Evolutionary conservation across 768 basidiomycete genomes (phyloP).

Genomic region (Cyclocybe cylindracea): DNA sequence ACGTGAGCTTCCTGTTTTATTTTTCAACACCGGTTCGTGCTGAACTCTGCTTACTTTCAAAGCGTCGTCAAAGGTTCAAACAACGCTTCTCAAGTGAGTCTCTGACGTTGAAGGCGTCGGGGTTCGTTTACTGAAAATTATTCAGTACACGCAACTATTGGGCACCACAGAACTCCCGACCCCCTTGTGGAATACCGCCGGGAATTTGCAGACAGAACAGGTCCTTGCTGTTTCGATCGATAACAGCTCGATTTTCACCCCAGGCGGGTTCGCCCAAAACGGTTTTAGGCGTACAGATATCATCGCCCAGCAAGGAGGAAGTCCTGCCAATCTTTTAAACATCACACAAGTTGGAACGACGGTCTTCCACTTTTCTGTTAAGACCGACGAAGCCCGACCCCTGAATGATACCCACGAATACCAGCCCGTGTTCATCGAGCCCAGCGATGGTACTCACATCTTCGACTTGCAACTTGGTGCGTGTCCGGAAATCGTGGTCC

Average conservation of each 20-base stretch:
- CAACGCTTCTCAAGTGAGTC: constrained; percentile 50
- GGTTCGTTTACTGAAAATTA: background rate
- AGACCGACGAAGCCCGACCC: constrained; percentile 28
- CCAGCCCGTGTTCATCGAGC: constrained; percentile 65
- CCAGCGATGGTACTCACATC: constrained; percentile 57
- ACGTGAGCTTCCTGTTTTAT: constrained; percentile 40
- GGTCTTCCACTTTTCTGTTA: constrained; percentile 53
- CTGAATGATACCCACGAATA: constrained; percentile 62
- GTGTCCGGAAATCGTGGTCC: constrained; percentile 4
- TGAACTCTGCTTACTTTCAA: background rate
- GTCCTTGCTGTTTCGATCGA: constrained; percentile 54
- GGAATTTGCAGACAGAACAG: constrained; percentile 43
- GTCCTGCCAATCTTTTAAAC: constrained; percentile 35
- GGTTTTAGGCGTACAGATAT: constrained; percentile 64
- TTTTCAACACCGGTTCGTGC: background rate
- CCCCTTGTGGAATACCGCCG: constrained; percentile 45
- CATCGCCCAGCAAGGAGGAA: constrained; percentile 47
- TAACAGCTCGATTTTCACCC: constrained; percentile 56
- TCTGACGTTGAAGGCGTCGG: background rate
- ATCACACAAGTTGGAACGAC: constrained; percentile 42
- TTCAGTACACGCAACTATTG: constrained; percentile 46
- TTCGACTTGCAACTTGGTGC: constrained; percentile 61
- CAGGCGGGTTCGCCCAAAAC: constrained; percentile 49
- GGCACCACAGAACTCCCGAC: constrained; percentile 40
- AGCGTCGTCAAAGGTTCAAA: constrained; percentile 59